A percentile compares a stretch with the other conserved stretches of the same genome.
These are phyloP conservation scores for Sporothrix schenckii DNA, from an alignment of 2,329 filamentous ascomycete species.

Conservation along the genomic window DNA sequence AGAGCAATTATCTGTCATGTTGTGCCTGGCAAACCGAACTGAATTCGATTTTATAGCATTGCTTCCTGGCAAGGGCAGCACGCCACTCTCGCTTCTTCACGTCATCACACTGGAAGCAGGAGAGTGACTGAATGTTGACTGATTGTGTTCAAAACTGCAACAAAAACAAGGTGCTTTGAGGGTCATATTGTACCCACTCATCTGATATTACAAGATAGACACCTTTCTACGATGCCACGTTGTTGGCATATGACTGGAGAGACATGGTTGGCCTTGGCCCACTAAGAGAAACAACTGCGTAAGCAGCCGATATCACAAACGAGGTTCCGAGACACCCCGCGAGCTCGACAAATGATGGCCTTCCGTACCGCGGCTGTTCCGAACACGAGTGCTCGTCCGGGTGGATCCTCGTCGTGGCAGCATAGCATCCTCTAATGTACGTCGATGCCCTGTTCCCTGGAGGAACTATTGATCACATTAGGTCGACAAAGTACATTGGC, in stretches of 20 bases:
- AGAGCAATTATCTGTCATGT: conserved; percentile 18
- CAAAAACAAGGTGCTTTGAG: neutral
- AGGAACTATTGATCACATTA: neutral
- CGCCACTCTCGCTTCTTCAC: neutral
- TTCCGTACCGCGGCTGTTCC: neutral
- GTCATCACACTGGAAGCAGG: neutral
- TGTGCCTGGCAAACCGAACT: conserved; percentile 17
- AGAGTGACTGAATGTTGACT: conserved; percentile 9
- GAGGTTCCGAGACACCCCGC: neutral
- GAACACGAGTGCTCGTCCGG: conserved; percentile 20
- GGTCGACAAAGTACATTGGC: neutral
- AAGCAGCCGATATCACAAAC: neutral
- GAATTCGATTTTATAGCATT: conserved; percentile 26
- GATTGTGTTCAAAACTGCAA: neutral
- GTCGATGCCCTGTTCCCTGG: neutral
- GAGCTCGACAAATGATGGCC: neutral
- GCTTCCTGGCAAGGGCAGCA: neutral
- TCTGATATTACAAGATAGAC: neutral
- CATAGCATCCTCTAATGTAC: conserved; percentile 12
- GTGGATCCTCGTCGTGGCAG: conserved; percentile 24
- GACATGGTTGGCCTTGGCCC: neutral
- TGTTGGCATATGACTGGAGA: neutral
- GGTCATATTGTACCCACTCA: neutral
- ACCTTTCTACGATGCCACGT: neutral
- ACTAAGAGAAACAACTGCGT: neutral